Evolutionary conservation across 176 grass and related monocot genomes (phyloP).

Genomic region (Olyra latifolia): DNA sequence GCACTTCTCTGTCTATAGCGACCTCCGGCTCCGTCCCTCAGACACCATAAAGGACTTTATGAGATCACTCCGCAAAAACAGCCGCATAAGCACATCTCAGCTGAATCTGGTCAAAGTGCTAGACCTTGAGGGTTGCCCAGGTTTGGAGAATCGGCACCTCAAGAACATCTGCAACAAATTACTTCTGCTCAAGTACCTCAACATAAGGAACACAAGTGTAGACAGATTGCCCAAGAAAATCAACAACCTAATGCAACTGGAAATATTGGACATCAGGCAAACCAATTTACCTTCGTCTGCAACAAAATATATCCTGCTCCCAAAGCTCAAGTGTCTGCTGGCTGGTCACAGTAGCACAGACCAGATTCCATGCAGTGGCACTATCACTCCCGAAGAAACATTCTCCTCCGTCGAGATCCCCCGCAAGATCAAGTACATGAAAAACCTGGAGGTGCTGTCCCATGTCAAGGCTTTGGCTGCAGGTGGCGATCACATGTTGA

Average conservation of each 20-base stretch:
- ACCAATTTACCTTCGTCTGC: background rate
- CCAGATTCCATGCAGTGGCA: background rate
- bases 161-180: background rate
- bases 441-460: background rate
- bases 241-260: background rate
- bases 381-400: background rate
- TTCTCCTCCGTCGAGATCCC: background rate
- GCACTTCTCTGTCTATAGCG: background rate
- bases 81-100: no score
- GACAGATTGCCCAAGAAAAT: background rate
- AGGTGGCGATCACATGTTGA: background rate
- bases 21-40: background rate
- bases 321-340: background rate
- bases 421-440: background rate
- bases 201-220: background rate
- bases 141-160: background rate
- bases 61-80: no score
- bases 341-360: background rate
- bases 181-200: background rate
- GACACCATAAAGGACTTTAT: background rate
- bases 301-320: background rate
- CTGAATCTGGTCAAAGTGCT: background rate
- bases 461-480: background rate
- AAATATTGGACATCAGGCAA: slow-evolving; percentile 4
- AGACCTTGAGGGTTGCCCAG: background rate